Evolutionary conservation across 129 eudicot species (phyloP).

Genomic region (Lonicera japonica): DNA sequence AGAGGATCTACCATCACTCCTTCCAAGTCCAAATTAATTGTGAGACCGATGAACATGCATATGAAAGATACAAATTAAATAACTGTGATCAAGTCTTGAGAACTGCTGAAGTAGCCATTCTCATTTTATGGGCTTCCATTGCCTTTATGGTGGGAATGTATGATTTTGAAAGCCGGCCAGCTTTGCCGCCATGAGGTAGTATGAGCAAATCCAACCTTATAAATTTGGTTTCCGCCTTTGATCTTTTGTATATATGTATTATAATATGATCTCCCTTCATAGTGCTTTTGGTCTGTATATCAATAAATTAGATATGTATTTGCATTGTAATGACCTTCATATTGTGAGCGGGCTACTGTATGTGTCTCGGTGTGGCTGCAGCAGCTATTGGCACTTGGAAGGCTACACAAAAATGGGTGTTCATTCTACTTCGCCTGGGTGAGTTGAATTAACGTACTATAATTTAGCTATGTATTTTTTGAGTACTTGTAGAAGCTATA

Average conservation of each 20-base stretch:
- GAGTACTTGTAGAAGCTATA: background rate
- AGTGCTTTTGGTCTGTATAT: too few relatives aligned
- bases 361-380: too few relatives aligned
- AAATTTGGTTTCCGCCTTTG: background rate
- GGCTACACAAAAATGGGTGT: too few relatives aligned
- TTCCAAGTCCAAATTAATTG: conserved; percentile 22
- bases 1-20: conserved; percentile 24
- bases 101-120: conserved; percentile 63
- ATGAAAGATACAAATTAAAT: conserved; percentile 15
- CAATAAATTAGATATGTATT: too few relatives aligned
- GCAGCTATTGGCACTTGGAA: too few relatives aligned
- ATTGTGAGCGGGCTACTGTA: too few relatives aligned
- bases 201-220: conserved; percentile 1
- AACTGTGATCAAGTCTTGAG: conserved; percentile 43
- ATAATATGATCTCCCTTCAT: background rate
- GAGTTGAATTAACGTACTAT: too few relatives aligned
- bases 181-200: conserved; percentile 35
- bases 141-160: conserved; percentile 57
- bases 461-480: too few relatives aligned
- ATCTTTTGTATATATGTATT: background rate
- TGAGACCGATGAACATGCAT: conserved; percentile 18
- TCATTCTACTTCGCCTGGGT: too few relatives aligned
- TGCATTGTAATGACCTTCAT: too few relatives aligned
- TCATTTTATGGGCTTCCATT: conserved; percentile 63
- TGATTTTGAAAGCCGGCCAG: conserved; percentile 61